Base-by-base conservation (phyloP, 495 filamentous ascomycete genomes). In the Aspergillus cristatus region DNA sequence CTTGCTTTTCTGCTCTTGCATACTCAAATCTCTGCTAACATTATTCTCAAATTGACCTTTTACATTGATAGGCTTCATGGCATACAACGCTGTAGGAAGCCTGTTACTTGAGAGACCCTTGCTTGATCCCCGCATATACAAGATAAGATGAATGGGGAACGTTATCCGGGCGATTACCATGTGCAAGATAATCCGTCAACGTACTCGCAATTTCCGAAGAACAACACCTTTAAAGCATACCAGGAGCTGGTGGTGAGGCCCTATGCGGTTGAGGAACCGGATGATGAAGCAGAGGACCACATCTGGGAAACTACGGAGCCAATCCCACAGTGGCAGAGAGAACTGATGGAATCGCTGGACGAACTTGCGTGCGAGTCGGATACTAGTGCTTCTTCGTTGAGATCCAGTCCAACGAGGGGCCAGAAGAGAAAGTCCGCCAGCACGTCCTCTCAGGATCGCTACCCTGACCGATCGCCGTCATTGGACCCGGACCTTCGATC, bases 251-350 rank as follows among this genome's bases (percentile, higher is more conserved):
- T 57, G 14, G 46, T 65, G 14, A 46, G 43, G n/a, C 66, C 66
- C 22, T 68, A 68, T 47, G 64, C 48, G 12, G 55, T 68, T 15
- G 66, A 70, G 37, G 66, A 70, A 36, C 66, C 66, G 1, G 61
- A 59, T 5, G 60, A 70, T 18, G 60, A 66, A 2, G 32, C 35
- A 0, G 38, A 37, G 8, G 37, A 46, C 4, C 31, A 32, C 16
- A 24, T 8, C 8, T 8, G 4, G 20, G 4, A 24, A 8, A 4
- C 20, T 24, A 24, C 20, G 8, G 20, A 24, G 8, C 20, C 20
- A 24, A 24, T 8, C 4, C 20, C 20, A n/a, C 28, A 38, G 8
- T 57, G 56, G 57, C 60, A 65, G 47, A 46, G 51, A 7, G 63
- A 66, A 10, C 38, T 68, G 24, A 36, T 51, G 6, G 48, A 56